These are phyloP conservation scores for Euphorbia lathyris DNA, from an alignment of 345 rosid genomes.

Conservation along the genomic window DNA sequence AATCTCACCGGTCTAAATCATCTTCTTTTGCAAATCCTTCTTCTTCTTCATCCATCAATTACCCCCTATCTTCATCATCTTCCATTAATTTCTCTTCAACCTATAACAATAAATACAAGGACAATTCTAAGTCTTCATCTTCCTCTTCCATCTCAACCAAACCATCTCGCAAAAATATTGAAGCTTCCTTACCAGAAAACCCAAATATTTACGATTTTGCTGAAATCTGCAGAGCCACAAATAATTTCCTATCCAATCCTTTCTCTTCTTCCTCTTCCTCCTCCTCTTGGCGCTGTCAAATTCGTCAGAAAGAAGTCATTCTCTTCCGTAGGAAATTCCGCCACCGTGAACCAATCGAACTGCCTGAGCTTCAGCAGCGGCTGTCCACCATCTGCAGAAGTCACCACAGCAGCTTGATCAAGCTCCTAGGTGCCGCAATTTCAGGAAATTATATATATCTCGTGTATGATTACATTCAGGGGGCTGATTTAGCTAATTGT, in stretches of 20 bases:
- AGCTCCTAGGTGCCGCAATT: constrained; percentile 65
- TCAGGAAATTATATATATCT: constrained; percentile 33
- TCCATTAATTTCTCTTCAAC: not conserved
- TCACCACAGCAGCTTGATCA: constrained; percentile 65
- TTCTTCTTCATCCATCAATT: constrained; percentile 1
- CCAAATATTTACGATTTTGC: constrained; percentile 31
- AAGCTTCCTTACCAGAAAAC: constrained; percentile 30
- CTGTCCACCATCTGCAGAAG: constrained; percentile 62
- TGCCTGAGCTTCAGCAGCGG: constrained; percentile 43
- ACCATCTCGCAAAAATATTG: constrained; percentile 20
- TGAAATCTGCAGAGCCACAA: constrained; percentile 31
- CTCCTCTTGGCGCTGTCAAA: constrained; percentile 36
- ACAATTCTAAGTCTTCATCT: not conserved
- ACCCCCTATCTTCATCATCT: not conserved
- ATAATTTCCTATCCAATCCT: constrained; percentile 28
- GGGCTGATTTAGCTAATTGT: constrained; percentile 27
- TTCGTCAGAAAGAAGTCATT: constrained; percentile 29
- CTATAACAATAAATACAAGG: not conserved
- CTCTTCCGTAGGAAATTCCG: constrained; percentile 27
- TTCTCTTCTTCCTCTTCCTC: constrained; percentile 40
- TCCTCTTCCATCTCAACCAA: constrained; percentile 17
- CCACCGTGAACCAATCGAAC: constrained; percentile 42
- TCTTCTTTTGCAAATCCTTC: not conserved
- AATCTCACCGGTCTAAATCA: constrained; percentile 1
- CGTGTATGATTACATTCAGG: constrained; percentile 24